A percentile compares a stretch with the other conserved stretches of the same genome.
phyloP scores from a whole-genome alignment of 225 moss, liverwort and hornwort genomes.

The Marchantia polymorpha region DNA sequence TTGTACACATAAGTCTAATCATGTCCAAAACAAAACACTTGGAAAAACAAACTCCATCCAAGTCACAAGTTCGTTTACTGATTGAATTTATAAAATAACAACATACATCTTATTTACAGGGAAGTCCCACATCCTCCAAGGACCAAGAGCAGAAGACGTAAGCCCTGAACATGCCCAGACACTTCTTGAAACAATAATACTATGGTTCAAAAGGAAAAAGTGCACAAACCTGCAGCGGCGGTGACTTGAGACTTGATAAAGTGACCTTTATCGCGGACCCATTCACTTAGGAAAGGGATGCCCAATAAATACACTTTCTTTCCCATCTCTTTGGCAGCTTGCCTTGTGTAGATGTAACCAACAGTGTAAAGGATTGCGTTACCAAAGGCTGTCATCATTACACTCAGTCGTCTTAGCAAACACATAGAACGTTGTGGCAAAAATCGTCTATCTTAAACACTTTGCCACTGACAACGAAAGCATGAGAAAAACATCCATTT shows the following conservation, averaged over 20 bases:
- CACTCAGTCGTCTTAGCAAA: background rate
- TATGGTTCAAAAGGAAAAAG: background rate
- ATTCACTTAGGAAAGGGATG: conserved; percentile 73
- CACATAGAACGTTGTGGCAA: background rate
- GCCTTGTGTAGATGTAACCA: conserved; percentile 81
- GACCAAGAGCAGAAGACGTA: background rate
- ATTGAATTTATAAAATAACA: too few species aligned
- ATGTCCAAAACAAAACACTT: background rate
- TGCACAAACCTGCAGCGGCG: conserved; percentile 56
- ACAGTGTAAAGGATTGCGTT: conserved; percentile 75
- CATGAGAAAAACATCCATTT: too few species aligned
- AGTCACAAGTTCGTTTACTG: too few species aligned
- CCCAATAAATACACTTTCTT: conserved; percentile 64
- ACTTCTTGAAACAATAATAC: background rate
- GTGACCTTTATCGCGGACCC: conserved; percentile 91
- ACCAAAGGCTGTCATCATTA: conserved; percentile 57
- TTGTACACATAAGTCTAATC: background rate
- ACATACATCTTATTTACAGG: background rate
- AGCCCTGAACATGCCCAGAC: background rate
- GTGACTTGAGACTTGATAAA: conserved; percentile 74
- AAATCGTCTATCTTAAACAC: background rate
- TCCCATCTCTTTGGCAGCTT: conserved; percentile 79
- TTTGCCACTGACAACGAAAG: background rate
- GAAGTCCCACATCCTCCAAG: background rate
- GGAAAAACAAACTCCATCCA: background rate